A percentile compares a stretch with the other conserved stretches of the same genome.
Evolutionary conservation across 345 rosid genomes (phyloP).

Genomic region (Salix brachista): DNA sequence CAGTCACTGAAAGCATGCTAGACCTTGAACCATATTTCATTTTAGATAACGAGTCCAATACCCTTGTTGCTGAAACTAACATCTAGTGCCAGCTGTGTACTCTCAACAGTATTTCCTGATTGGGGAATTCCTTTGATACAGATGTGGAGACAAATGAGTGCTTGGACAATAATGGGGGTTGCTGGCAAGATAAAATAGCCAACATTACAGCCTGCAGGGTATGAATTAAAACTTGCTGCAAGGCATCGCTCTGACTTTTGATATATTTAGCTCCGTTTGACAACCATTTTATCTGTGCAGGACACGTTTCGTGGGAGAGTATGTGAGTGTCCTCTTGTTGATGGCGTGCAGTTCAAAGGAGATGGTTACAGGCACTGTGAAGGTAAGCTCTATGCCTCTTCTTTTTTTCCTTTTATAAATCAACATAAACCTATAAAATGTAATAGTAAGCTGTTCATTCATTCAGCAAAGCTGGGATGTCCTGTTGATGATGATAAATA

Average conservation of each 20-base stretch:
- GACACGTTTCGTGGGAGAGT: slow-evolving; percentile 97
- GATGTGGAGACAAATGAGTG: slow-evolving; percentile 96
- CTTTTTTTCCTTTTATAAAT: background rate
- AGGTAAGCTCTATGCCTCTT: slow-evolving; percentile 41
- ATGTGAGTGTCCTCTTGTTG: slow-evolving; percentile 85
- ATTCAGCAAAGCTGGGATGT: background rate
- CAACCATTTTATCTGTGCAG: slow-evolving; percentile 31
- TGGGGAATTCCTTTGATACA: slow-evolving; percentile 28
- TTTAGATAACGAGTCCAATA: background rate
- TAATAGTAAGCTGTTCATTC: background rate
- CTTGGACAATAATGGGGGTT: slow-evolving; percentile 87
- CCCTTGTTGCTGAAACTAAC: slow-evolving; percentile 6
- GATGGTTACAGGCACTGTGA: slow-evolving; percentile 95
- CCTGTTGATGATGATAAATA: background rate
- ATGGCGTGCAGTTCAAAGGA: slow-evolving; percentile 94
- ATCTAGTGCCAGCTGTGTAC: background rate
- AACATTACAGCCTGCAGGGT: slow-evolving; percentile 97
- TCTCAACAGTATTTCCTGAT: slow-evolving; percentile 8
- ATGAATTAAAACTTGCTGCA: slow-evolving; percentile 10
- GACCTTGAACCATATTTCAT: background rate
- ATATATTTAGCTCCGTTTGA: background rate
- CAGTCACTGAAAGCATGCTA: background rate
- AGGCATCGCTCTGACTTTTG: background rate
- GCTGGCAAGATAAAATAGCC: slow-evolving; percentile 83
- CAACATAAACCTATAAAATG: background rate